Evolutionary conservation across 768 basidiomycete genomes (phyloP), one percentile per base, ranked within the genome.

Genomic region (Tylopilus balloui): DNA sequence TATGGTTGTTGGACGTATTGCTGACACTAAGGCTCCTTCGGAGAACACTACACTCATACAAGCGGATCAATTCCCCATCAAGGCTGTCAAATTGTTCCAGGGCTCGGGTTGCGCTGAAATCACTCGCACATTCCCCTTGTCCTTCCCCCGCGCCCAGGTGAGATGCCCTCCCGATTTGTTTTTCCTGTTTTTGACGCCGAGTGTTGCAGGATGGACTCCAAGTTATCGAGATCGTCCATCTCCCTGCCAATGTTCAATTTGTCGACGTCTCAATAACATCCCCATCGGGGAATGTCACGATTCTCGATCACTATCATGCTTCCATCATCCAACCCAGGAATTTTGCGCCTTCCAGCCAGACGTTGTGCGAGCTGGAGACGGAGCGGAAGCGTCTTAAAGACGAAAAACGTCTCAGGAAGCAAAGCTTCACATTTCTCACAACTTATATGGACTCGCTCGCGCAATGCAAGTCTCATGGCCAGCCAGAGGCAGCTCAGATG

Each of bases 381-480:
- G 56, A 62, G 17, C 51, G 35, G 24, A 23, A 45, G 25, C 52
- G 50, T 23, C 42, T 64, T 10, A 34, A 45, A 44, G 52, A 64
- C 10, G 62, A 62, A 42, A 51, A 20, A n/a, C 44, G 48, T 1
- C 29, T 61, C 45, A 58, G 56, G 36, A 48, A 61, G 25, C 48
- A 58, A 27, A 52, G 59, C 34, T 43, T 61, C 42, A 36, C 43
- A 10, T 64, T 64, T 36, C 49, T 64, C 21, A 59, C 62, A 5
- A 64, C 61, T 2, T 61, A 58, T 23, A 64, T 62, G 56, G 53
- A 64, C 35, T 63, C 62, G 17, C 56, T 62, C 17, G 61, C 62
- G 7, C 49, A 61, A 35, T 61, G 53, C 51, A 55, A 61, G n/a
- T 44, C 36, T 20, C 27, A 51, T 0, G 6, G 1, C 3, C 47